Evolutionary conservation across 768 basidiomycete genomes (phyloP), one percentile per base, ranked within the genome.

Genomic region (Russula virescens): DNA sequence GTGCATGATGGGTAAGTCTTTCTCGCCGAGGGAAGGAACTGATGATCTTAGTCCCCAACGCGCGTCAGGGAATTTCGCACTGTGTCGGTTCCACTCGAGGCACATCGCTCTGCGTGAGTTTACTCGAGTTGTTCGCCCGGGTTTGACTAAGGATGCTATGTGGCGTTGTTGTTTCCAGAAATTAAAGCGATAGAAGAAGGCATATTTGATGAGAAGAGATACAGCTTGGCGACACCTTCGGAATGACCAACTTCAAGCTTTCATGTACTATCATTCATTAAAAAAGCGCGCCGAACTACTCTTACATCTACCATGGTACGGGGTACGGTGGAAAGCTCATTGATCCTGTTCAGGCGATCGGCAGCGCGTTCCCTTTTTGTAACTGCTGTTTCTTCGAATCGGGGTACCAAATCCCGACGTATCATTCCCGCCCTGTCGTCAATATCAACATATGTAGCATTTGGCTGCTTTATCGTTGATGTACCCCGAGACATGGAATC

Each of bases 171-270:
- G 8, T 51, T 6, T 51, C 70, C 38, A 88, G 87, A 88, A 73
- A 88, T 89, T 70, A 88, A 87, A 69, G 87, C 86, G 0, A 80
- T 80, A 26, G 81, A 87, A 61, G 82, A 83, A 63, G 77, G 77
- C 0, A 9, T 84, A 31, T 77, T 73, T 31, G 66, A 66, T 67
- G 73, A 67, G 54, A 66, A 57, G 18, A 68, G 73, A 31, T 75
- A 75, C 63, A 61, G 60, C 49, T 38, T 61, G 59, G 66, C 68
- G 40, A 56, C 60, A 9, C 18, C 54, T 5, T 53, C 23, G 19
- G 55, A 40, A 40, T 58, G 40, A 49, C 7, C 21, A 10, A 35
- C 18, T 3, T 8, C n/a, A 10, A 18, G 16, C 7, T 46, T 28
- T 31, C 28, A 47, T 38, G 18, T 38, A 18, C n/a, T n/a, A n/a